Evolutionary conservation across 148 eudicot species (phyloP), one percentile per base, ranked within the genome.

Genomic region (Cornus suecica): DNA sequence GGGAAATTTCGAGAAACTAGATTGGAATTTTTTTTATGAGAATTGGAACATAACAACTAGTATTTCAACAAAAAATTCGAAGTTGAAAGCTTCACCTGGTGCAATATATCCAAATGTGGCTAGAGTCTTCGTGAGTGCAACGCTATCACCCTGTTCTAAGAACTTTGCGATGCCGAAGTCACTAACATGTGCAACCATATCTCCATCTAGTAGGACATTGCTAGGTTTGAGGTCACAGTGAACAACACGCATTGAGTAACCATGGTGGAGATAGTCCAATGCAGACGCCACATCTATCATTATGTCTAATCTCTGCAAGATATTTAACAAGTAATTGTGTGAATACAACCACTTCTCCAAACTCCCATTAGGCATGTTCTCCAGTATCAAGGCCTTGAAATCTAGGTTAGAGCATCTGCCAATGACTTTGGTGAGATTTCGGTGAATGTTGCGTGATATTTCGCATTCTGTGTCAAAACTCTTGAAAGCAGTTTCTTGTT

Each of bases 361-460:
- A n/a, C n/a, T n/a, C n/a, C n/a, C n/a, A n/a, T n/a, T n/a, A n/a
- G n/a, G n/a, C n/a, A n/a, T 41, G 45, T 41, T 4, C 9, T 41
- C 45, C 5, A 41, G 9, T 41, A 41, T 9, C 9, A 41, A 41
- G 45, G 45, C 45, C 9, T 41, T 41, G 45, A 41, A 41, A 41
- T 41, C 75, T 60, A 20, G 66, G 67, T 60, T 73, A 24, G 66
- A 73, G 28, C 75, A 73, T 11, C n/a, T 52, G 3, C 75, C 30
- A 24, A 73, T 73, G 14, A 73, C 75, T 42, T 61, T 61, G 52
- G 60, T 3, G 10, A 73, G 67, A 64, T 73, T 73, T 41, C 54
- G 24, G 52, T 73, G 67, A 11, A 64, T 16, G 22, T 32, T 61
- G 29, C 67, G 51, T 31, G 61, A 5, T 15, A 61, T 65, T 13